Evolutionary conservation across 306 rosid genomes (phyloP), one percentile per base, ranked within the genome.

Genomic region (Begonia masoniana): DNA sequence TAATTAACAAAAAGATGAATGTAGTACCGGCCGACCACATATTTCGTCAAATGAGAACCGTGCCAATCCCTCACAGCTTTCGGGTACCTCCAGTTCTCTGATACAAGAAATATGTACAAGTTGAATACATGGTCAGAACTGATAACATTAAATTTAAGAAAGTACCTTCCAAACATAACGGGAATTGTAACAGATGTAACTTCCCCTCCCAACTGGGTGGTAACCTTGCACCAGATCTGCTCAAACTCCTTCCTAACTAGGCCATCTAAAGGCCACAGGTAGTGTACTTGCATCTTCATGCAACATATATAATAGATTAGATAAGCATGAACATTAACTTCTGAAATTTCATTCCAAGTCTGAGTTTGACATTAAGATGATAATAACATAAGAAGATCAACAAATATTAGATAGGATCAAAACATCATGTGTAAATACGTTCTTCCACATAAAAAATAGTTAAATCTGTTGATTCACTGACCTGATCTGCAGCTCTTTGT

Each of bases 101-200:
- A 61, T 58, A 43, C 11, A 52, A 64, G 41, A 50, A 51, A 70
- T 42, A 41, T 36, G 46, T 13, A 50, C 46, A 23, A 52, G 55
- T 54, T 47, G 56, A 57, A 48, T 60, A 57, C 39, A 47, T 23
- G 39, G 26, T 46, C 10, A 43, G 47, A 52, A 65, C 47, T 55
- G 48, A 53, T 54, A 49, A 70, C 12, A 62, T 49, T 61, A 16
- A 54, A 53, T 57, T 24, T 41, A 55, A 19, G 55, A 10, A 58
- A 57, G 57, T 70, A 89, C 97, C 97, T 85, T 65, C 97, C 97
- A 50, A 85, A 89, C 97, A 89, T 85, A 76, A 89, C 97, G 36
- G 79, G 66, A 73, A 89, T 65, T 57, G 74, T 78, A 58, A 31
- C 53, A 36, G 78, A 67, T 59, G 65, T 58, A 49, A 89, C 60